phyloP scores from a whole-genome alignment of 345 rosid species.

The Camelina laxa region DNA sequence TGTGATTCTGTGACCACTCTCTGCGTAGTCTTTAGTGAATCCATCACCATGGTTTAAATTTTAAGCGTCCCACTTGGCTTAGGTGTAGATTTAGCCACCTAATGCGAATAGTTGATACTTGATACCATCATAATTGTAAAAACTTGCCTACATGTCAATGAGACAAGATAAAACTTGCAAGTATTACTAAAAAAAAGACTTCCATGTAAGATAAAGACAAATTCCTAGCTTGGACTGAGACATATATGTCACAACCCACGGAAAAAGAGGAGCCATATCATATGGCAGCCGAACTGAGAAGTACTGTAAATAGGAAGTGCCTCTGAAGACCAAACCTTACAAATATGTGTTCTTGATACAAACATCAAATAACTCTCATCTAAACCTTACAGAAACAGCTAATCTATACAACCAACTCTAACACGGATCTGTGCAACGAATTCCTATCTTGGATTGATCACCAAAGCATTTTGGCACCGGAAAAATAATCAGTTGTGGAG shows the following conservation, averaged over 20 bases:
- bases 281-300: not conserved
- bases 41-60: slow-evolving; percentile 14
- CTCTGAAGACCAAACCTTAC: slow-evolving; percentile 26
- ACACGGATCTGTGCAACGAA: slow-evolving; percentile 26
- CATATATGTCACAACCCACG: not conserved
- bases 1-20: not conserved
- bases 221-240: not conserved
- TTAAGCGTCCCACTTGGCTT: slow-evolving; percentile 3
- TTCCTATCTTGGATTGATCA: slow-evolving; percentile 32
- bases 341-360: slow-evolving; percentile 33
- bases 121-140: too few species aligned
- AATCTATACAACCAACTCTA: slow-evolving; percentile 38
- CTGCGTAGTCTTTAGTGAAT: not conserved
- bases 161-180: too few species aligned
- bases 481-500: slow-evolving; percentile 22
- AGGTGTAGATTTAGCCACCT: not conserved
- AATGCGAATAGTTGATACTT: too few species aligned
- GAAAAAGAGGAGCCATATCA: not conserved
- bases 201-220: too few species aligned
- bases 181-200: too few species aligned
- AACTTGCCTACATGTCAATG: too few species aligned
- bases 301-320: not conserved
- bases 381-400: slow-evolving; percentile 29
- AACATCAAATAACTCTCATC: slow-evolving; percentile 23
- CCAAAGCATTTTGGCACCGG: slow-evolving; percentile 28